Evolutionary conservation across 495 filamentous ascomycete species (phyloP), one percentile per base, ranked within the genome.

Genomic region (Parachaetomium inaequale): DNA sequence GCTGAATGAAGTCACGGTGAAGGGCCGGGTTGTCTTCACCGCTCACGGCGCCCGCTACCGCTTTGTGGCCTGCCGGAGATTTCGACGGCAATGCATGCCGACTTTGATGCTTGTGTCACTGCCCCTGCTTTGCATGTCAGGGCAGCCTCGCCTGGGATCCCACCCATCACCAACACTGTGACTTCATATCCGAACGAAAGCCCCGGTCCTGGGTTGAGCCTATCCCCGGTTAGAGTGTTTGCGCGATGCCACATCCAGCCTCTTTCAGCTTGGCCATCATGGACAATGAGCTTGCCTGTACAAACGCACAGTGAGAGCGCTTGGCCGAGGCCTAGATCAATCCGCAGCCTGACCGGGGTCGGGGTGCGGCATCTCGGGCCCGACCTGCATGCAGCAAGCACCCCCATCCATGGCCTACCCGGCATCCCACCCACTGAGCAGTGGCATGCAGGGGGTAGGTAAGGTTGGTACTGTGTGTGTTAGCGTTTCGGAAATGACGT

Each of bases 381-480:
- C 49, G 47, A 51, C 31, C 49, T 31, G 28, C 49, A 51, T n/a
- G 26, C 49, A n/a, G n/a, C n/a, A n/a, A n/a, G n/a, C n/a, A n/a
- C n/a, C n/a, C n/a, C n/a, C n/a, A n/a, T n/a, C n/a, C n/a, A 51
- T 11, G 26, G 49, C n/a, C 11, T 31, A 1, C 26, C 49, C 31
- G 28, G 49, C 42, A 45, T 8, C 19, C n/a, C n/a, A n/a, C n/a
- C n/a, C n/a, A n/a, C n/a, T n/a, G n/a, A n/a, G n/a, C n/a, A n/a
- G n/a, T n/a, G n/a, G n/a, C n/a, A n/a, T n/a, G n/a, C n/a, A n/a
- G n/a, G n/a, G n/a, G n/a, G n/a, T n/a, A n/a, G n/a, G n/a, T n/a
- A n/a, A n/a, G n/a, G n/a, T n/a, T n/a, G n/a, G n/a, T n/a, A n/a
- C n/a, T n/a, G n/a, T n/a, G n/a, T n/a, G n/a, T n/a, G n/a, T n/a